Base-by-base conservation (phyloP, 306 rosid species). In the Medicago ruthenica region DNA sequence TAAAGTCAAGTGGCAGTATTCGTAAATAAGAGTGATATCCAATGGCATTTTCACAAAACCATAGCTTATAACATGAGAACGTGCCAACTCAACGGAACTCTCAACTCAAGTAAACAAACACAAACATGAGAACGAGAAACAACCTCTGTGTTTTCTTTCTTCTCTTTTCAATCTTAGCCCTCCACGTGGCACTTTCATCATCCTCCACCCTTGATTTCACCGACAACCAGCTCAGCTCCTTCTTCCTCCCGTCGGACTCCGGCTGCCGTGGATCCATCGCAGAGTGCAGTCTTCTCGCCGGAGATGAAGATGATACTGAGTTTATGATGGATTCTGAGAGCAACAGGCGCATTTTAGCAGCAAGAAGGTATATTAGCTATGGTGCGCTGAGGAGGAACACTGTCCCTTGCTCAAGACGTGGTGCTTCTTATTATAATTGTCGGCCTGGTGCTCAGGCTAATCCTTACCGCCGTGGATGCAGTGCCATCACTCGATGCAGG, bases 361-460 rank as follows among this genome's bases (percentile, higher is more conserved):
- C 73, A 6, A 78, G 8, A 16, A 80, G 76, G 68, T 93, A 93
- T 84, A 91, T 93, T 17, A 91, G 98, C 94, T 93, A 93, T 74
- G 98, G 96, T 70, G 98, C 98, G 78, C 88, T 93, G 75, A 86
- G 89, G 89, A 88, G 92, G 88, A 93, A 91, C 94, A 84, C 83
- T 57, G 94, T 93, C 3, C 98, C 98, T 13, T 93, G 97, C 83
- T 93, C 97, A 0, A 73, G 93, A 11, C 97, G 97, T 8, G 98
- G 98, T 74, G 97, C 97, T 76, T 94, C 98, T 18, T 94, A 94
- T 77, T 94, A 91, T 86, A 94, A 94, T 75, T 94, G 98, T 88
- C 86, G 91, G 24, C 83, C 87, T 4, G 98, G 98, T 2, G 97
- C 89, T 74, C 96, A 83, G 90, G 97, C 98, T 5, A 94, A 94